Percentiles rank a stretch among this genome's conserved stretches.
Evolutionary conservation across 441 rosid genomes (phyloP).

Genomic region (Dalechampia spathulata): DNA sequence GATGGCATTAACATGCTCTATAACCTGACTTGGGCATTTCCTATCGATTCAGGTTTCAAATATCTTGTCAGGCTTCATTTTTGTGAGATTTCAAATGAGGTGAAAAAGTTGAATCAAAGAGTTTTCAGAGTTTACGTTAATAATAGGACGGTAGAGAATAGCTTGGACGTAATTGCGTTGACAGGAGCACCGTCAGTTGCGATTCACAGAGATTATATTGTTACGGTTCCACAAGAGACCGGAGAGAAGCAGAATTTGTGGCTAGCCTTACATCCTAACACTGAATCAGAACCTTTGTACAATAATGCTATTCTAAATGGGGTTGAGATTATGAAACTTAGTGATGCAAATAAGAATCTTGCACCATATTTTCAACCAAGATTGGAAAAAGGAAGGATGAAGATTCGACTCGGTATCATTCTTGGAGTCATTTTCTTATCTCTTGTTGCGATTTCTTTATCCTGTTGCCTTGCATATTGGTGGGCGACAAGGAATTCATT

Average conservation of each 20-base stretch:
- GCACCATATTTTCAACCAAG: not conserved
- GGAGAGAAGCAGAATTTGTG: not conserved
- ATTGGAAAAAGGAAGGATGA: not conserved
- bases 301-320: slow-evolving; percentile 22
- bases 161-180: slow-evolving; percentile 15
- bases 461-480: not conserved
- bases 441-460: not conserved
- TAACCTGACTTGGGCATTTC: slow-evolving; percentile 21
- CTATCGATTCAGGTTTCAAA: slow-evolving; percentile 20
- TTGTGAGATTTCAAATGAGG: slow-evolving; percentile 17
- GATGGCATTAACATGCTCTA: slow-evolving; percentile 5
- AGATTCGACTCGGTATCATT: not conserved
- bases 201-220: slow-evolving; percentile 15
- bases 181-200: slow-evolving; percentile 14
- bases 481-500: not conserved
- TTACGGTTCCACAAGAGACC: slow-evolving; percentile 1
- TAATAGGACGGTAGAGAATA: slow-evolving; percentile 10
- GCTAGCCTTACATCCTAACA: slow-evolving; percentile 14
- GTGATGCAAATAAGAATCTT: slow-evolving; percentile 2
- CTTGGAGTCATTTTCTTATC: not conserved
- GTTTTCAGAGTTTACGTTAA: slow-evolving; percentile 13
- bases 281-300: not conserved
- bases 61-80: slow-evolving; percentile 29
- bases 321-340: slow-evolving; percentile 5
- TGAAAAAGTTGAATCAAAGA: slow-evolving; percentile 4